Conservation (phyloP, 306 rosid genomes). For the Spatholobus suberectus region DNA sequence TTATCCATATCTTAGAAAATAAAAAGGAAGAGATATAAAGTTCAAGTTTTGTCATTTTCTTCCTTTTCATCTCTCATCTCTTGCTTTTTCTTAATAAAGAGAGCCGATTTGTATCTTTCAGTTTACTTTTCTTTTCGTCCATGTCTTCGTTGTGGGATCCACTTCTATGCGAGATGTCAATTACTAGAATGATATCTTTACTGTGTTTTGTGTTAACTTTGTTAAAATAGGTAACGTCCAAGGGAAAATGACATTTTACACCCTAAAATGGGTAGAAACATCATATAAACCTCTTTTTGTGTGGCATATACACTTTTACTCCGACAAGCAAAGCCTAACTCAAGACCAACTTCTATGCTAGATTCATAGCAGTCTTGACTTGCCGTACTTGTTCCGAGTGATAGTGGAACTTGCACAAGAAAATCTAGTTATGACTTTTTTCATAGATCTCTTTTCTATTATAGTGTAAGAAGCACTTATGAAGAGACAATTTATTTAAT, state of each 20-base stretch:
- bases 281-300: background rate
- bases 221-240: background rate
- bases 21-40: slow-evolving; percentile 41
- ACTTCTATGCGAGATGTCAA: slow-evolving; percentile 5
- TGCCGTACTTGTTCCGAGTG: background rate
- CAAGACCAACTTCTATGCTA: slow-evolving; percentile 9
- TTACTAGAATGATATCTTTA: background rate
- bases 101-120: slow-evolving; percentile 28
- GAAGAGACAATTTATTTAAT: background rate
- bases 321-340: background rate
- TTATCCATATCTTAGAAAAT: slow-evolving; percentile 20
- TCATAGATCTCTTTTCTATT: background rate
- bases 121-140: slow-evolving; percentile 30
- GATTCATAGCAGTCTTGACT: slow-evolving; percentile 11
- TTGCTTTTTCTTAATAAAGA: slow-evolving; percentile 41
- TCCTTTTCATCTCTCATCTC: background rate
- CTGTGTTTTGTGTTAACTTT: background rate
- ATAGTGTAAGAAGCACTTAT: slow-evolving; percentile 19
- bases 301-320: background rate
- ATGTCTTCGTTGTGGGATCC: slow-evolving; percentile 24
- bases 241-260: slow-evolving; percentile 8
- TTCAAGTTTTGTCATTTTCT: slow-evolving; percentile 29
- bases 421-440: background rate
- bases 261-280: background rate
- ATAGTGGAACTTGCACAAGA: slow-evolving; percentile 16